A percentile compares a stretch with the other conserved stretches of the same genome.
Evolutionary conservation across 306 rosid species (phyloP).

Genomic region (Cajanus cajan): DNA sequence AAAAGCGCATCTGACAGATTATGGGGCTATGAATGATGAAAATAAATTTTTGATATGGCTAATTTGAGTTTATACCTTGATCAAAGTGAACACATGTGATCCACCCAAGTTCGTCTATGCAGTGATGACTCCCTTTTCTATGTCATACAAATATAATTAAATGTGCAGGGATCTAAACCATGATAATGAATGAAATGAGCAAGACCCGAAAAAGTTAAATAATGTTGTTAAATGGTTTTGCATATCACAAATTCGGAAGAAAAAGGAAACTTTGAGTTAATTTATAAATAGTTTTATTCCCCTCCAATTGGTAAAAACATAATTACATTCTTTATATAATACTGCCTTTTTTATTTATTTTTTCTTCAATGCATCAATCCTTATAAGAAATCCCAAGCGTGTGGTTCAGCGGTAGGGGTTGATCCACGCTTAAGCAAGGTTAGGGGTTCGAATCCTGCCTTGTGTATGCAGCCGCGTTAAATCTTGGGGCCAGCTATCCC

Average conservation of each 20-base stretch:
- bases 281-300: no score
- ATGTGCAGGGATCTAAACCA: not conserved
- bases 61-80: not conserved
- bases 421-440: no score
- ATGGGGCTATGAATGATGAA: not conserved
- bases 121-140: not conserved
- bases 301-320: no score
- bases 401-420: no score
- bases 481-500: no score
- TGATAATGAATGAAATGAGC: not conserved
- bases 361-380: no score
- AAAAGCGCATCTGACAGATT: not conserved
- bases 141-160: not conserved
- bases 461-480: no score
- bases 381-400: no score
- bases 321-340: no score
- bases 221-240: not conserved
- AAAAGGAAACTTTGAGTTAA: not conserved
- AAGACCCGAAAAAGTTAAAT: not conserved
- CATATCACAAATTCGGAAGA: not conserved
- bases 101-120: not conserved
- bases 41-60: not conserved
- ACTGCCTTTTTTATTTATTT: no score
- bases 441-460: no score
- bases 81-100: not conserved